Evolutionary conservation across 1,139 yeast species (phyloP), one percentile per base, ranked within the genome.

Genomic region (Scheffersomyces segobiensis): DNA sequence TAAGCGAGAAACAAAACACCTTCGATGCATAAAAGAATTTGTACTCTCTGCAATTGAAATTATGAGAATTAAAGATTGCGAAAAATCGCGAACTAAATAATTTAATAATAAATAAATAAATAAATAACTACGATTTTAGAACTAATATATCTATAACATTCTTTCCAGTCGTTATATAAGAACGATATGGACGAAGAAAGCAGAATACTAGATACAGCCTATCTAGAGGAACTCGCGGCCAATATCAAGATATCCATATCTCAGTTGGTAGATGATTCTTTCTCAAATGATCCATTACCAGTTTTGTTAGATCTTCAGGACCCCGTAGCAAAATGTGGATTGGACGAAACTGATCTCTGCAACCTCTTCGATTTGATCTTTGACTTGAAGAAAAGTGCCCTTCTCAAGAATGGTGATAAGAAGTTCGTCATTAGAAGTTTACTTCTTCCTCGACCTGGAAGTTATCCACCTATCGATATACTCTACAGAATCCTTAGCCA

Each of bases 401-500:
- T 48, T 20, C 46, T 63, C 2, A 46, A 64, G 4, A 26, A 52
- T 10, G 26, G 55, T 4, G 62, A 63, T 20, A 59, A 58, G 57
- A 50, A 56, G n/a, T 54, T 49, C 32, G 56, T 65, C 4, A 53
- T 64, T 5, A 55, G 55, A 20, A 54, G 61, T 18, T 18, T 59
- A 1, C 56, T 69, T 20, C 53, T 69, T 5, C 71, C 71, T 0
- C 26, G 54, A 3, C 55, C 56, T 6, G 57, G 57, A 17, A 53
- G 54, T 5, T 5, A 32, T 2, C 54, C 69, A 4, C 60, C 65
- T 1, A 19, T 54, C 2, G 58, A 58, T 1, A 39, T 72, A 4
- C 60, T 72, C 22, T 63, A 65, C 55, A 65, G 66, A 18, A 67
- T 76, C 3, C 50, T 77, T 8, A 69, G 78, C 54, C 59, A 64